Evolutionary conservation across 192 early-diverging fungal species (phyloP), one percentile per base, ranked within the genome.

Genomic region (Lobosporangium transversale): DNA sequence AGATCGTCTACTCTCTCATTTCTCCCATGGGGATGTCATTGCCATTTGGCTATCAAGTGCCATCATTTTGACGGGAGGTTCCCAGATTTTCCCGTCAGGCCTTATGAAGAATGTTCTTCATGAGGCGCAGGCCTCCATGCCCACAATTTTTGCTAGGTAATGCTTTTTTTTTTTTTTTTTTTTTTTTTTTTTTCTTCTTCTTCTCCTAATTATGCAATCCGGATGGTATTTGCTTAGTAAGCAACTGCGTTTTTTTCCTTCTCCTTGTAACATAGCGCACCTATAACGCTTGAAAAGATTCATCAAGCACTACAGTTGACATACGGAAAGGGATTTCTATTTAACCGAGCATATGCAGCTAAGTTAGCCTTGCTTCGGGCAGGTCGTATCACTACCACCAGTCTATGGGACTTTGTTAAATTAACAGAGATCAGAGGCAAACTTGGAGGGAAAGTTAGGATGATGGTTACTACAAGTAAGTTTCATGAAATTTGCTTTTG

Each of bases 61-160:
- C 9, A 51, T 76, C 21, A 56, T 76, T 15, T 12, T 67, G 51
- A 58, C 52, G 6, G 73, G 73, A 29, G 73, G 73, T 4, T 76
- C 64, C 0, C 27, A 67, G 14, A 53, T 62, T 21, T 76, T 76
- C 47, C 64, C 73, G 0, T 66, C 62, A 23, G 73, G 73, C 0
- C 42, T 76, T 23, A 67, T 76, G 73, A 76, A 76, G 48, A 76
- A 76, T 15, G 73, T 76, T 35, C 58, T 76, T 21, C 59, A 76
- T 50, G 73, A 76, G 32, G 44, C 59, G 7, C 73, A 76, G 10
- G 64, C 63, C 0, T 55, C 73, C 1, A 26, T 27, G 4, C 73
- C 73, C 17, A 76, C 73, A 7, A 60, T 76, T 17, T 76, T 76
- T 27, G 73, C 73, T 21, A 75, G 71, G 71, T 75, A 27, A n/a